These are phyloP conservation scores for Cordyceps cateniannulata DNA, from an alignment of 2,329 filamentous ascomycete genomes.

Conservation along the genomic window DNA sequence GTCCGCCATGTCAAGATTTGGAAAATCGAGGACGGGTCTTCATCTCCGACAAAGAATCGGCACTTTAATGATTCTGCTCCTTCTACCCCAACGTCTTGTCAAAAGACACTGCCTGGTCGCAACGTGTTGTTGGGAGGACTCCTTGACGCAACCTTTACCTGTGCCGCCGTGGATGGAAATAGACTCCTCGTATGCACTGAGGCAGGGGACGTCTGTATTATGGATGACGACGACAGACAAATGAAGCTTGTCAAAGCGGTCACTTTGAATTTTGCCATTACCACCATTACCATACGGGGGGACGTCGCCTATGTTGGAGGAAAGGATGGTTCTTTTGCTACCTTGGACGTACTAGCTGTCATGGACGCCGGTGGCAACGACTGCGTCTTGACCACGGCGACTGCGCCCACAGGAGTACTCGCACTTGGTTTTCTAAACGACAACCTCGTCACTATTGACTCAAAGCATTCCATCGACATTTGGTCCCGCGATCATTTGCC, in stretches of 20 bases:
- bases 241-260: conserved; percentile 64
- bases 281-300: conserved; percentile 57
- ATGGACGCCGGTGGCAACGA: conserved; percentile 32
- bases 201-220: conserved; percentile 78
- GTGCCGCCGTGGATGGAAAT: conserved; percentile 65
- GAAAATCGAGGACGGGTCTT: conserved; percentile 65
- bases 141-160: conserved; percentile 78
- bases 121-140: conserved; percentile 81
- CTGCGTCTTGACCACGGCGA: conserved; percentile 32
- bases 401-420: conserved; percentile 43
- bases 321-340: conserved; percentile 52
- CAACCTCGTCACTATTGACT: conserved; percentile 69
- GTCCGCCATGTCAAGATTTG: conserved; percentile 91
- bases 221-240: conserved; percentile 69
- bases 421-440: conserved; percentile 63
- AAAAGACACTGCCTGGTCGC: conserved; percentile 70
- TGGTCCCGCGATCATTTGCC: conserved; percentile 43
- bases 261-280: conserved; percentile 60
- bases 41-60: conserved; percentile 59
- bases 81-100: conserved; percentile 25
- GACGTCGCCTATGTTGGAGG: conserved; percentile 62
- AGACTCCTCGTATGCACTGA: conserved; percentile 83
- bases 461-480: conserved; percentile 67
- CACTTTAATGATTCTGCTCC: conserved; percentile 37
- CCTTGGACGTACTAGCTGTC: conserved; percentile 44